A percentile compares a stretch with the other conserved stretches of the same genome.
Conservation (phyloP, 1,284 basidiomycete species). For the Macrocystidia cucumis region DNA sequence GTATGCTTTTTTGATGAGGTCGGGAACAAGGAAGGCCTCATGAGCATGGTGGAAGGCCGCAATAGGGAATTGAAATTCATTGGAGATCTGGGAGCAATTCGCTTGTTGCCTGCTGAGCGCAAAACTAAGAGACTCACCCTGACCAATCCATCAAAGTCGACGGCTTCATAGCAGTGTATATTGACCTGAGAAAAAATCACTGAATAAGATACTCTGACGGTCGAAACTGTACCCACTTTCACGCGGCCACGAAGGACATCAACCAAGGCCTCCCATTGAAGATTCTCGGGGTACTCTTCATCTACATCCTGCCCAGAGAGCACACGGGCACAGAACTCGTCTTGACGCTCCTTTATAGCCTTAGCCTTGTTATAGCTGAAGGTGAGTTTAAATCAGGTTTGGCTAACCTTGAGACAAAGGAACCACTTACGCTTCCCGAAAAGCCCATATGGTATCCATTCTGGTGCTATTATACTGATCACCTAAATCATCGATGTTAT, state of each 20-base stretch:
- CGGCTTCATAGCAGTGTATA: conserved; percentile 71
- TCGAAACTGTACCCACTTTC: conserved; percentile 35
- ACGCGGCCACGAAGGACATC: conserved; percentile 76
- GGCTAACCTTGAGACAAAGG: background rate
- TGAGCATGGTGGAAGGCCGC: conserved; percentile 85
- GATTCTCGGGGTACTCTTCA: conserved; percentile 62
- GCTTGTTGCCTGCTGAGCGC: conserved; percentile 2
- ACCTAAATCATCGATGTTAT: conserved; percentile 22
- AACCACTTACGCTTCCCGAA: conserved; percentile 36
- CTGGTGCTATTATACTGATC: conserved; percentile 32
- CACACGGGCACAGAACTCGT: conserved; percentile 55
- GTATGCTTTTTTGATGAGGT: conserved; percentile 68
- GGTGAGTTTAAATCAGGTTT: background rate
- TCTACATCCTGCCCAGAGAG: conserved; percentile 48
- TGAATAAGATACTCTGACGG: background rate
- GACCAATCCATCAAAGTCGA: conserved; percentile 69
- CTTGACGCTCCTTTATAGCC: conserved; percentile 66
- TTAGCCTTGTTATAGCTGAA: conserved; percentile 57
- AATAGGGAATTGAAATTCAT: conserved; percentile 77
- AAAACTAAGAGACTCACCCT: conserved; percentile 33
- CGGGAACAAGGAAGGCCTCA: conserved; percentile 81
- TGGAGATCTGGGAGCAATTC: conserved; percentile 41
- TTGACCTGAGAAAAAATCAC: conserved; percentile 32
- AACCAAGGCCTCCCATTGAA: conserved; percentile 78
- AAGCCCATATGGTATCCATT: conserved; percentile 57